These are phyloP conservation scores for Pseudonitzschia multiseries DNA, from an alignment of 108 stramenopile genomes.

Conservation along the genomic window DNA sequence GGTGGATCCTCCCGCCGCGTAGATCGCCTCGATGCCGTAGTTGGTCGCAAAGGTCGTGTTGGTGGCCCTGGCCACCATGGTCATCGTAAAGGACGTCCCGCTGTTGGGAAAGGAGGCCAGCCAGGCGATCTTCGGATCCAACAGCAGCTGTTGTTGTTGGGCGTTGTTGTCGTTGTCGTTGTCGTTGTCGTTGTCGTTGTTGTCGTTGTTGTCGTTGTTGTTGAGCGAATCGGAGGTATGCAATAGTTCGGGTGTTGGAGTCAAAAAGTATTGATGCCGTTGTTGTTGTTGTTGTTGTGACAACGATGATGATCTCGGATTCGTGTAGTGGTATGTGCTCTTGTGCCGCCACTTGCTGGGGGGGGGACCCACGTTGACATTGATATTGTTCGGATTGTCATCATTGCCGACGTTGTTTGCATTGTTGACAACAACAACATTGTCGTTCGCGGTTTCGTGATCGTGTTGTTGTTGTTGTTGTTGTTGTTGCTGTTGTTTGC, in stretches of 20 bases:
- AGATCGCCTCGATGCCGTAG: slow-evolving; percentile 28
- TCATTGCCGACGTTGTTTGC: too few relatives aligned
- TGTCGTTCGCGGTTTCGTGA: too few relatives aligned
- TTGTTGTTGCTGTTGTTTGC: too few relatives aligned
- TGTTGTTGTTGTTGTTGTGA: too few relatives aligned
- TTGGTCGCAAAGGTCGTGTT: slow-evolving; percentile 40
- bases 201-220: too few relatives aligned
- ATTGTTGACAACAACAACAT: too few relatives aligned
- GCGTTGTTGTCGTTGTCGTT: not conserved
- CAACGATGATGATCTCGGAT: not conserved
- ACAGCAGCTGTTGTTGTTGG: not conserved
- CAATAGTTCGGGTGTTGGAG: not conserved
- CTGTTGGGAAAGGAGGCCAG: slow-evolving; percentile 58
- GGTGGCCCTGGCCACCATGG: slow-evolving; percentile 22
- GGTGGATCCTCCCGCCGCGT: slow-evolving; percentile 6
- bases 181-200: not conserved
- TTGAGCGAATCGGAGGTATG: not conserved
- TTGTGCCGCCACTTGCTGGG: not conserved
- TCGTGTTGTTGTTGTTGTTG: too few relatives aligned
- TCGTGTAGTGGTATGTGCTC: not conserved
- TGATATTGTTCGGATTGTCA: too few relatives aligned
- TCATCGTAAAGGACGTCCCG: slow-evolving; percentile 50
- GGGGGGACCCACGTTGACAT: not conserved
- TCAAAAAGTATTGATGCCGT: too few relatives aligned
- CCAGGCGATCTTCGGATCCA: slow-evolving; percentile 45